Percentiles rank a stretch among this genome's conserved stretches.
Conservation (phyloP, 202 grass and related monocot genomes). For the Elaeis oleifera region DNA sequence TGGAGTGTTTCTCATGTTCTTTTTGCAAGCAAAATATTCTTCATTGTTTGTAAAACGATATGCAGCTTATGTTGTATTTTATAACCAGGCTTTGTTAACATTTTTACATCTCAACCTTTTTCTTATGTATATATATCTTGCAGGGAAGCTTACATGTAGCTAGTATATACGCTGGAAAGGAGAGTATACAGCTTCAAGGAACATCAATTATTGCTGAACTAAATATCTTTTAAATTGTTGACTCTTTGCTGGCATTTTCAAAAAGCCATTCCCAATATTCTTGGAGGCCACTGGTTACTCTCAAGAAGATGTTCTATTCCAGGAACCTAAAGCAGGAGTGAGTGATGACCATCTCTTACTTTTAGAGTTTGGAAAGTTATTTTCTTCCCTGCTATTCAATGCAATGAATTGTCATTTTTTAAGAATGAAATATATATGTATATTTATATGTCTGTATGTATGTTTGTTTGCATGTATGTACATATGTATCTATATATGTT, state of each 20-base stretch:
- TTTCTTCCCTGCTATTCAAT: neutral
- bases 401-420: too few relatives aligned
- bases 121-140: slow-evolving; percentile 9
- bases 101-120: neutral
- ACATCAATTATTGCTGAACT: slow-evolving; percentile 56
- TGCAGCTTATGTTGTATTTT: too few relatives aligned
- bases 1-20: too few relatives aligned
- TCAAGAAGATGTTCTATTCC: slow-evolving; percentile 69
- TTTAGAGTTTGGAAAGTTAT: neutral
- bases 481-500: too few relatives aligned
- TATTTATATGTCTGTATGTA: too few relatives aligned
- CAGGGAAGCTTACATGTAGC: slow-evolving; percentile 85
- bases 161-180: slow-evolving; percentile 82
- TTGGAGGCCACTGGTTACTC: slow-evolving; percentile 64
- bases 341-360: slow-evolving; percentile 25
- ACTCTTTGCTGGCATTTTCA: slow-evolving; percentile 97
- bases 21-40: too few relatives aligned
- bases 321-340: slow-evolving; percentile 99
- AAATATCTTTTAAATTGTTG: slow-evolving; percentile 73
- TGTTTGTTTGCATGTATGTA: too few relatives aligned
- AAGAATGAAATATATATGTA: too few relatives aligned
- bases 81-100: too few relatives aligned
- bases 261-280: slow-evolving; percentile 77
- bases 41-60: too few relatives aligned
- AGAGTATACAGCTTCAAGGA: slow-evolving; percentile 76